Percentiles rank a stretch among this genome's conserved stretches.
Evolutionary conservation across 2,329 filamentous ascomycete species (phyloP).

Genomic region (Mariannaea elegans): DNA sequence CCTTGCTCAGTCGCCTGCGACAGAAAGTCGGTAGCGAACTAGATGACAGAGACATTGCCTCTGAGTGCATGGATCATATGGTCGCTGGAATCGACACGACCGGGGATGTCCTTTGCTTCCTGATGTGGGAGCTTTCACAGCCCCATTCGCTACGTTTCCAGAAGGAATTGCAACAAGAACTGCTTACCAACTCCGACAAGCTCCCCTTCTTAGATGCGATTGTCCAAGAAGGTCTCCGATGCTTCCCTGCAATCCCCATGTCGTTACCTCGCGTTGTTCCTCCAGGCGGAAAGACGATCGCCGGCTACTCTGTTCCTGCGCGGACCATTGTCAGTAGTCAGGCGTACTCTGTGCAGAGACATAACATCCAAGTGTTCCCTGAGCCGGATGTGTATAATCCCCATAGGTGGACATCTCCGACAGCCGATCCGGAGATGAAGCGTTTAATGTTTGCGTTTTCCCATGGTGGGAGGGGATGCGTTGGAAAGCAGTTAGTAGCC

Average conservation of each 20-base stretch:
- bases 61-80: slow-evolving; percentile 77
- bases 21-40: slow-evolving; percentile 55
- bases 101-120: slow-evolving; percentile 71
- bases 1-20: slow-evolving; percentile 65
- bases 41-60: slow-evolving; percentile 62
- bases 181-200: slow-evolving; percentile 57
- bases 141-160: slow-evolving; percentile 61
- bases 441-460: slow-evolving; percentile 71
- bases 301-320: slow-evolving; percentile 60
- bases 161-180: slow-evolving; percentile 59
- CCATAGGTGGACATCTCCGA: slow-evolving; percentile 79
- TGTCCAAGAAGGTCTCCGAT: slow-evolving; percentile 67
- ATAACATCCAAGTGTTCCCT: slow-evolving; percentile 73
- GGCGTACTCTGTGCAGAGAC: slow-evolving; percentile 65
- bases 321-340: slow-evolving; percentile 66
- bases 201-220: slow-evolving; percentile 69
- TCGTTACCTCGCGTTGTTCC: slow-evolving; percentile 67
- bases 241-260: slow-evolving; percentile 71
- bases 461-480: slow-evolving; percentile 69
- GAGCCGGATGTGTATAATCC: slow-evolving; percentile 80
- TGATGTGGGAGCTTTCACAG: slow-evolving; percentile 74
- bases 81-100: slow-evolving; percentile 76
- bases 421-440: slow-evolving; percentile 75
- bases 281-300: slow-evolving; percentile 59
- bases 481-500: slow-evolving; percentile 69